Base-by-base conservation (phyloP, 2,329 filamentous ascomycete species). In the Nemania sp. region DNA sequence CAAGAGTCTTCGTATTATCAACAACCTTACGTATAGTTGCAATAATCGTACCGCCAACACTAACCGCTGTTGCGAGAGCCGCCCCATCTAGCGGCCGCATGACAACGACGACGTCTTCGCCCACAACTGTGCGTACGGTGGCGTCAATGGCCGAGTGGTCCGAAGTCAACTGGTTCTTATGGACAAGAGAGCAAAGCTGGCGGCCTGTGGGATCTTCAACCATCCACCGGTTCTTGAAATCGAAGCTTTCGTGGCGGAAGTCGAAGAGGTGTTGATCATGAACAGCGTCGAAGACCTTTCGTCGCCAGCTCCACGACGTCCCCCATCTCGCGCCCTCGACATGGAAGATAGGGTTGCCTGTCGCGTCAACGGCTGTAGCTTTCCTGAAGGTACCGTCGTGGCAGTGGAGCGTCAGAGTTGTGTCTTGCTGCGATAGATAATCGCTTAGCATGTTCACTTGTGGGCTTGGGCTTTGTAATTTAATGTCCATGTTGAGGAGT, bases 141-240 rank as follows among this genome's bases (percentile, higher is more conserved):
- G 67, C 66, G 29, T 67, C 49, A 59, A 73, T 27, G 29, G 54
- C 52, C 4, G 64, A 66, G 35, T 69, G 71, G 10, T 58, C 51
- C 6, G 51, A 60, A 5, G 63, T 68, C 24, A 69, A 8, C 15
- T 66, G 62, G 11, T 32, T 41, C 26, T 66, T 58, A 41, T 71
- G 68, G 8, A 57, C 64, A 22, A 73, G 43, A 7, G 70, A 69
- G 35, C 60, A 56, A 11, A 73, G 20, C 59, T 68, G 58, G 26
- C 35, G 35, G 22, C 62, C 68, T 6, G 62, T 52, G n/a, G 57
- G 32, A 22, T 45, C 58, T 4, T 73, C 71, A 10, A 70, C 41
- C 0, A 68, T 26, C 70, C 71, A 73, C 27, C 68, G 43, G 26
- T 72, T 73, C 56, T 72, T 73, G 52, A 69, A 22, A 51, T 70